Evolutionary conservation across 805 yeast species (phyloP).

Genomic region (Starmerella apicola): DNA sequence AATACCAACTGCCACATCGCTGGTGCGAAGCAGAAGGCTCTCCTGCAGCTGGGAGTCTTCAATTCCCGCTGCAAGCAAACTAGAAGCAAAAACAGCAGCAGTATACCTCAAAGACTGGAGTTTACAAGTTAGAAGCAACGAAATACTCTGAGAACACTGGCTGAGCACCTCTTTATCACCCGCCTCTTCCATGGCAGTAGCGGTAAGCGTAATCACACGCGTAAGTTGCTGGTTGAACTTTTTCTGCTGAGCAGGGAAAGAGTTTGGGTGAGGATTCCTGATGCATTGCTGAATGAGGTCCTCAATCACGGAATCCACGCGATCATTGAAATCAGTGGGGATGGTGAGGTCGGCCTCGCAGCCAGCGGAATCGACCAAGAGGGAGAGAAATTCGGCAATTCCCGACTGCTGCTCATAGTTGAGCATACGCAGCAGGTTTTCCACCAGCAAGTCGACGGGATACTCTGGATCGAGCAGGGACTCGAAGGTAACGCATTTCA

Average conservation of each 20-base stretch:
- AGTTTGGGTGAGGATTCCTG: constrained; percentile 7
- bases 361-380: constrained; percentile 15
- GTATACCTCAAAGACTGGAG: constrained; percentile 17
- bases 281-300: constrained; percentile 8
- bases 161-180: constrained; percentile 6
- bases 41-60: too few species aligned
- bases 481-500: constrained; percentile 15
- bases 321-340: background rate
- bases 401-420: constrained; percentile 18
- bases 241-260: constrained; percentile 11
- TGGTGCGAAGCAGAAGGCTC: background rate
- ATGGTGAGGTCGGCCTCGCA: constrained; percentile 7
- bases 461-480: constrained; percentile 14
- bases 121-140: constrained; percentile 3
- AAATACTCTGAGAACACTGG: constrained; percentile 1
- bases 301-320: background rate
- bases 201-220: constrained; percentile 1
- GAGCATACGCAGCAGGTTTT: constrained; percentile 18
- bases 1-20: constrained; percentile 8
- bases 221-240: constrained; percentile 7
- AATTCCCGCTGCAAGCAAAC: background rate
- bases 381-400: constrained; percentile 13
- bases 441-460: constrained; percentile 16
- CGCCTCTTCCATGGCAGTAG: constrained; percentile 6
- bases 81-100: constrained; percentile 7